Evolutionary conservation across 352 stramenopile genomes (phyloP).

Genomic region (Globisporangium spiculum): DNA sequence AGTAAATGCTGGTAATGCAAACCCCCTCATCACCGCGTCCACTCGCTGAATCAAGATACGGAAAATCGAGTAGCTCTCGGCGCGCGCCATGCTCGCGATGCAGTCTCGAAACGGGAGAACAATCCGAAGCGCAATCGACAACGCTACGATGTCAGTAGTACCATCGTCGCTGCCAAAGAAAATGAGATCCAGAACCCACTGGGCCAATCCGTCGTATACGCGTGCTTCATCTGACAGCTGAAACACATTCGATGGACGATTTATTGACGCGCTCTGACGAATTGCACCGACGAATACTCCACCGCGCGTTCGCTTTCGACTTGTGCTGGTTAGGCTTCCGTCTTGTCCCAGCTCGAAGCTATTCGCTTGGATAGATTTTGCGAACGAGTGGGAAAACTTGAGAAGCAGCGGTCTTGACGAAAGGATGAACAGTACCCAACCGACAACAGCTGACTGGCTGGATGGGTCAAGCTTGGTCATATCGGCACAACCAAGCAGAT

Average conservation of each 20-base stretch:
- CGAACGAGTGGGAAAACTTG: slow-evolving; percentile 15
- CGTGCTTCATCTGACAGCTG: slow-evolving; percentile 7
- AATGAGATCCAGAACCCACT: slow-evolving; percentile 42
- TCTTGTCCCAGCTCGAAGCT: slow-evolving; percentile 18
- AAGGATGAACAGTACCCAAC: slow-evolving; percentile 14
- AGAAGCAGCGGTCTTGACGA: slow-evolving; percentile 15
- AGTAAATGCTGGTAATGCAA: slow-evolving; percentile 25
- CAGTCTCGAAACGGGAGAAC: slow-evolving; percentile 47
- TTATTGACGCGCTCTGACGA: background rate
- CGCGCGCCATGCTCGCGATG: slow-evolving; percentile 30
- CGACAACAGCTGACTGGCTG: slow-evolving; percentile 7
- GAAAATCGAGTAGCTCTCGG: slow-evolving; percentile 41
- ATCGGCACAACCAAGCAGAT: slow-evolving; percentile 16
- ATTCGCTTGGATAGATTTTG: slow-evolving; percentile 14
- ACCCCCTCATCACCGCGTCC: slow-evolving; percentile 40
- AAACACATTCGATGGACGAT: background rate
- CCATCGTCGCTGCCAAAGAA: slow-evolving; percentile 33
- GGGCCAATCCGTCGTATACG: slow-evolving; percentile 32
- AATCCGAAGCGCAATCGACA: slow-evolving; percentile 37
- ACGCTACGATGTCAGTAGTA: slow-evolving; percentile 25
- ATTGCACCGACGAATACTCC: slow-evolving; percentile 9
- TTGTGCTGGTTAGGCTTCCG: slow-evolving; percentile 17
- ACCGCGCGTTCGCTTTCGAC: slow-evolving; percentile 15
- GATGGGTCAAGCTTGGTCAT: slow-evolving; percentile 3
- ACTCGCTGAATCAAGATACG: slow-evolving; percentile 42